Evolutionary conservation across 106 monocot species (phyloP), one percentile per base, ranked within the genome.

Genomic region (Apostasia ramifera): DNA sequence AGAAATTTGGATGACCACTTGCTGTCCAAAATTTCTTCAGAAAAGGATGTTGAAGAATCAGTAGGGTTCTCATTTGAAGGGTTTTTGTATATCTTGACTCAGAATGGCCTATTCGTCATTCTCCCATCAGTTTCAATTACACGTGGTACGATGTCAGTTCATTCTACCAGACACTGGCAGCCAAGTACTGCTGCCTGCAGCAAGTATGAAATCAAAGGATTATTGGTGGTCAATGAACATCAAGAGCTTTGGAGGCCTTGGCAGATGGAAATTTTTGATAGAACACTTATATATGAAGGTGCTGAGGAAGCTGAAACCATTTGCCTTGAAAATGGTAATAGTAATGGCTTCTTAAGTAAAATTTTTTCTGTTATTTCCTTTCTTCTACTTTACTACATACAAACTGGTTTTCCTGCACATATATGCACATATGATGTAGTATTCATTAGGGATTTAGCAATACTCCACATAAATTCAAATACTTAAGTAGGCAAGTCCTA

Each of bases 261-360:
- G 92, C 88, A 89, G 73, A 79, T 85, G 67, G 92, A 95, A 71
- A 63, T 92, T 70, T 75, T 95, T 68, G 95, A 95, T 68, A 83
- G 78, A 75, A 63, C 80, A 43, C 81, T 92, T 70, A 61, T 89
- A 57, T 92, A 78, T 69, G 92, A 92, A 86, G 89, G 89, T 2
- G 81, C 84, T 50, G 69, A 83, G 53, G 80, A 82, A 63, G 95
- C 95, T 38, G 92, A 92, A 44, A 59, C 12, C 46, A 66, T 92
- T 54, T 95, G 86, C 60, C 47, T 70, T 65, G 59, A 81, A 76
- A 95, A 92, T 78, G 89, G 95, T 95, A 64, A 82, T 74, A n/a
- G 40, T 43, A 41, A 50, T 78, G 71, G 6, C 12, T 59, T 75
- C 10, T 45, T 41, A 47, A 37, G 9, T 48, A 10, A 57, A 44